Conservation (phyloP, 1,284 basidiomycete genomes). For the Fistulinella cinereoalba region DNA sequence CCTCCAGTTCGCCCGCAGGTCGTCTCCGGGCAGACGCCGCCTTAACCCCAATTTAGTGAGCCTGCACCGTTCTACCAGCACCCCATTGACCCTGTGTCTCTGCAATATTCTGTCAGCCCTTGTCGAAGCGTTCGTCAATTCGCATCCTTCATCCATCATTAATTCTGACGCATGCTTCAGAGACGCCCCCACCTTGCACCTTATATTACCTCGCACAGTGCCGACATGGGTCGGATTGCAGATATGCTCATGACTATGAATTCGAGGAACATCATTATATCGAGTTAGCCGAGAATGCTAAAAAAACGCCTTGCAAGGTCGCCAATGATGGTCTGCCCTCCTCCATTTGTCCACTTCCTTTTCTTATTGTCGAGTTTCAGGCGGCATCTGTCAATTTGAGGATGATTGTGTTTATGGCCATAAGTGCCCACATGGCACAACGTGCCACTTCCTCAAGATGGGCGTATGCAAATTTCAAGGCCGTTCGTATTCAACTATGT, state of each 20-base stretch:
- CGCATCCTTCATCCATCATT: constrained; percentile 6
- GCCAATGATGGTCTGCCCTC: constrained; percentile 46
- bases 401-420: constrained; percentile 63
- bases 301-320: constrained; percentile 56
- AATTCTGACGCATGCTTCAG: constrained; percentile 24
- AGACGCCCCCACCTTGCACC: constrained; percentile 61
- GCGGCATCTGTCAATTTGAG: constrained; percentile 53
- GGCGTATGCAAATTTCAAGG: constrained; percentile 59
- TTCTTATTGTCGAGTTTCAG: constrained; percentile 30
- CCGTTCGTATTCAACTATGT: constrained; percentile 38
- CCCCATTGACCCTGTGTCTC: constrained; percentile 16
- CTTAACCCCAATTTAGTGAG: constrained; percentile 54
- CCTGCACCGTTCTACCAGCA: constrained; percentile 15
- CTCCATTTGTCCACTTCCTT: background rate
- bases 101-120: constrained; percentile 38
- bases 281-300: constrained; percentile 51
- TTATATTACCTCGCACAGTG: constrained; percentile 58
- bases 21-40: constrained; percentile 38
- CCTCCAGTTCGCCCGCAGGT: constrained; percentile 26
- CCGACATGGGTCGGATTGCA: constrained; percentile 52
- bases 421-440: constrained; percentile 46
- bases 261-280: constrained; percentile 49
- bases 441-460: constrained; percentile 51
- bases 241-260: constrained; percentile 57
- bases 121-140: constrained; percentile 53